Conservation (phyloP, 306 rosid species). For the Elaeagnus macrophylla region DNA sequence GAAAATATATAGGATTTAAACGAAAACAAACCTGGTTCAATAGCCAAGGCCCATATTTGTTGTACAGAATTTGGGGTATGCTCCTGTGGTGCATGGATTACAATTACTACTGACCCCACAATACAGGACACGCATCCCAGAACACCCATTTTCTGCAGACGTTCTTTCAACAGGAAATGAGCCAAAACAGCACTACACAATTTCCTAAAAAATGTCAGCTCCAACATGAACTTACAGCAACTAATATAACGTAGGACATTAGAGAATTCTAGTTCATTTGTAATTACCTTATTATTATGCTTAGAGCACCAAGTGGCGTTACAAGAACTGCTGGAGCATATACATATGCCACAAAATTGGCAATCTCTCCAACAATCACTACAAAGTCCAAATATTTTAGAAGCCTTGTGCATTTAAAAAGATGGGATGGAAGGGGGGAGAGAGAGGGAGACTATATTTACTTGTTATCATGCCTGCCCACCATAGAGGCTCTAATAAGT, state of each 20-base stretch:
- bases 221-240: conserved; percentile 7
- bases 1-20: not conserved
- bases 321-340: conserved; percentile 93
- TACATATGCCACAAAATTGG: conserved; percentile 86
- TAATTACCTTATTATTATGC: conserved; percentile 83
- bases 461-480: conserved; percentile 97
- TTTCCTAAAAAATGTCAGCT: conserved; percentile 17
- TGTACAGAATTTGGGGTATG: conserved; percentile 56
- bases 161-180: conserved; percentile 78
- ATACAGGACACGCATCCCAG: conserved; percentile 82
- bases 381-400: conserved; percentile 13
- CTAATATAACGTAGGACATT: not conserved
- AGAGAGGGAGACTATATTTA: conserved; percentile 31
- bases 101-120: conserved; percentile 82
- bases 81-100: conserved; percentile 93
- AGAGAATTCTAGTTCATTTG: conserved; percentile 6
- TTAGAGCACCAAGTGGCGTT: conserved; percentile 92
- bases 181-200: conserved; percentile 75
- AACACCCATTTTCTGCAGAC: conserved; percentile 68
- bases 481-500: conserved; percentile 90
- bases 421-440: not conserved
- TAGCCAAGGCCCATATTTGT: conserved; percentile 83
- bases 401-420: not conserved
- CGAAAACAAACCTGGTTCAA: conserved; percentile 64
- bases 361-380: conserved; percentile 93